These are phyloP conservation scores for Tripterygium wilfordii DNA, from an alignment of 177 flowering plant species.

Conservation along the genomic window DNA sequence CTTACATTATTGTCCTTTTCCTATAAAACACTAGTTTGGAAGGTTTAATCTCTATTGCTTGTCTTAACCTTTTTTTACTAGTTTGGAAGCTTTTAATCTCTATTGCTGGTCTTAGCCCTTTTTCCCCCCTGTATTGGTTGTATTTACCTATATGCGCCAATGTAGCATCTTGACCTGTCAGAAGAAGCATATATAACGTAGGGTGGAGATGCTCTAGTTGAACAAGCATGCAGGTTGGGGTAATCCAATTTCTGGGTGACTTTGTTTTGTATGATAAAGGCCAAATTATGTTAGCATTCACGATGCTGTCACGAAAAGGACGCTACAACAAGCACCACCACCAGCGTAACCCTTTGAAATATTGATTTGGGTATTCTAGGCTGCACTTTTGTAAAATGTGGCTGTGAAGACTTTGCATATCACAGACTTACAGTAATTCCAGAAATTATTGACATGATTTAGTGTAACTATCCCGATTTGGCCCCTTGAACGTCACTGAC, in stretches of 20 bases:
- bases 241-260: not conserved
- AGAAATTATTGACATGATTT: too few species aligned
- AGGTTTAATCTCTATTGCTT: not conserved
- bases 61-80: not conserved
- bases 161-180: not conserved
- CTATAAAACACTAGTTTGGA: not conserved
- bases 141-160: not conserved
- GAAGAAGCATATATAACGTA: not conserved
- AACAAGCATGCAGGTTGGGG: not conserved
- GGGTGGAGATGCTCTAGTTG: too few species aligned
- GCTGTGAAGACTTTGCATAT: too few species aligned
- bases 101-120: too few species aligned
- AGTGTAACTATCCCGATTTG: too few species aligned
- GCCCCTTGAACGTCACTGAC: too few species aligned
- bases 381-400: too few species aligned
- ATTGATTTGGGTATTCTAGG: too few species aligned
- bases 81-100: too few species aligned
- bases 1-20: not conserved
- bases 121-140: not conserved
- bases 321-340: conserved; percentile 4
- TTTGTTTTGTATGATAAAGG: conserved; percentile 18
- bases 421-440: too few species aligned
- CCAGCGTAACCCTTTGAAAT: too few species aligned
- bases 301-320: conserved; percentile 24
- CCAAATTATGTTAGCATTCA: conserved; percentile 7